Evolutionary conservation across 1,139 yeast species (phyloP).

Genomic region (Lodderomyces jiufengensis): DNA sequence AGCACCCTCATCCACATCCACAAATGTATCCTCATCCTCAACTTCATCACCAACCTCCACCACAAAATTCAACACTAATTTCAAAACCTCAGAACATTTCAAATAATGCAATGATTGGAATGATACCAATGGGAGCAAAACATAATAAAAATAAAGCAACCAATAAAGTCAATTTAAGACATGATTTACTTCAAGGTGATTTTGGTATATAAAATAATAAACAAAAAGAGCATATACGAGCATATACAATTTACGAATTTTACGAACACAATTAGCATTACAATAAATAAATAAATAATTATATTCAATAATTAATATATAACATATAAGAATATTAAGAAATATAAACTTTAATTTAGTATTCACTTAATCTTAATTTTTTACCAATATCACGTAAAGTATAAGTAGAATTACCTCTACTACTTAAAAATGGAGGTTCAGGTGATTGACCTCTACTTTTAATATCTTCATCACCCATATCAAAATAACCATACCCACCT

Average conservation of each 20-base stretch:
- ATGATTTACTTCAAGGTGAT: conserved; percentile 39
- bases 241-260: background rate
- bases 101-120: conserved; percentile 29
- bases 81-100: conserved; percentile 7
- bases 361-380: conserved; percentile 70
- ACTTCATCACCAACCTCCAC: conserved; percentile 3
- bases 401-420: conserved; percentile 42
- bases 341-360: conserved; percentile 26
- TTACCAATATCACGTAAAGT: conserved; percentile 65
- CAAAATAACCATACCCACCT: conserved; percentile 81
- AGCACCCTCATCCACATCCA: conserved; percentile 1
- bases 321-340: conserved; percentile 3
- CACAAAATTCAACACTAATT: background rate
- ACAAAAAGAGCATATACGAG: background rate
- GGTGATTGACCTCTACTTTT: conserved; percentile 71
- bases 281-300: conserved; percentile 5
- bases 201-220: conserved; percentile 35
- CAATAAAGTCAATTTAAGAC: conserved; percentile 39
- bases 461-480: conserved; percentile 66
- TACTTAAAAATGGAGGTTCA: conserved; percentile 53
- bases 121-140: conserved; percentile 35
- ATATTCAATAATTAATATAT: conserved; percentile 3
- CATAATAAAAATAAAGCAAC: conserved; percentile 32
- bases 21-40: conserved; percentile 6
- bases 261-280: background rate